Percentiles rank a stretch among this genome's conserved stretches.
Conservation (phyloP, 1,284 basidiomycete genomes). For the Austroboletus novae-zelandiae region DNA sequence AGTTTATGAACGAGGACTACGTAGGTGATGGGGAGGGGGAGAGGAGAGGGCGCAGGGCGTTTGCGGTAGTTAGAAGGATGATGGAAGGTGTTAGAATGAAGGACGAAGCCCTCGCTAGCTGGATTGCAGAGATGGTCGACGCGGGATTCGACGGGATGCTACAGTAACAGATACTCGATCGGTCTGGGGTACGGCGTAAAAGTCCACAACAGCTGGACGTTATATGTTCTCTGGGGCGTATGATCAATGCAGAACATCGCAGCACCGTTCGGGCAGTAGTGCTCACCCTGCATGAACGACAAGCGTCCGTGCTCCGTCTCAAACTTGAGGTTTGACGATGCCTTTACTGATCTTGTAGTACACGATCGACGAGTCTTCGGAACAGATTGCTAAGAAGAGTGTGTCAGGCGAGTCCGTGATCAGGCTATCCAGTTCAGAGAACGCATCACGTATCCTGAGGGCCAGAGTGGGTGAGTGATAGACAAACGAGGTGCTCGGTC, state of each 20-base stretch:
- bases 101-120: conserved; percentile 69
- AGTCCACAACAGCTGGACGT: background rate
- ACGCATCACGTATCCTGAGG: conserved; percentile 56
- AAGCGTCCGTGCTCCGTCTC: background rate
- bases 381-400: conserved; percentile 67
- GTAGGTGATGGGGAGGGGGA: conserved; percentile 60
- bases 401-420: conserved; percentile 34
- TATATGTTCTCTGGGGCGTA: background rate
- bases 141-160: conserved; percentile 40
- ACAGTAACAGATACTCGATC: conserved; percentile 11
- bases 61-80: conserved; percentile 55
- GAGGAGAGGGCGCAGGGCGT: conserved; percentile 65
- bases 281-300: background rate
- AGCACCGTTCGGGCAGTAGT: background rate
- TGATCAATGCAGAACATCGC: too few relatives aligned
- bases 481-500: conserved; percentile 22
- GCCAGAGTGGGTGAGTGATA: conserved; percentile 27
- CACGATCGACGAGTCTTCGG: conserved; percentile 76
- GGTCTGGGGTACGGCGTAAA: conserved; percentile 1
- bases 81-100: conserved; percentile 65
- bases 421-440: conserved; percentile 41
- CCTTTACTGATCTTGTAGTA: conserved; percentile 78
- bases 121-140: conserved; percentile 79
- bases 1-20: conserved; percentile 31
- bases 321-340: conserved; percentile 70